Evolutionary conservation across 495 filamentous ascomycete species (phyloP), one percentile per base, ranked within the genome.

Genomic region (Penicillium mononematosum): DNA sequence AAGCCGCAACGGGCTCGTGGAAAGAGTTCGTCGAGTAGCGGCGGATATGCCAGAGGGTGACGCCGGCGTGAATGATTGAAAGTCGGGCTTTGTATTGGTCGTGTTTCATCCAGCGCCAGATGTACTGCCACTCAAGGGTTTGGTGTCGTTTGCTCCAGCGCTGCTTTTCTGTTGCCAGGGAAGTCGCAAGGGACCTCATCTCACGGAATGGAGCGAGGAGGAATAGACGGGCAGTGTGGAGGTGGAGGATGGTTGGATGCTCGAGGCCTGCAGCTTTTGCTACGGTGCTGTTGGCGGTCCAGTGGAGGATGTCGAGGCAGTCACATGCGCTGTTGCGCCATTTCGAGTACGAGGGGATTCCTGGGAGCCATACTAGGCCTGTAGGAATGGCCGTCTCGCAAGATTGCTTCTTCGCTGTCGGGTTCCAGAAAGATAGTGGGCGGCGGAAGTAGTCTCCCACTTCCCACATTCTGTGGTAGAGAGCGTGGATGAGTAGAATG

Each of bases 241-340:
- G 73, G 62, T 82, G 78, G 7, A 80, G 53, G 2, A 83, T 71
- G 10, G 77, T 80, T 5, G 81, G 76, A 53, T 79, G 79, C 53
- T 82, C 80, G 34, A 77, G 62, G 11, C 79, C 80, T 16, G 67
- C 70, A 20, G 75, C 73, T 58, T 72, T 74, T 1, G 74, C 71
- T 27, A 78, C 74, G 5, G 72, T 69, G 42, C 66, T 71, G 51
- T 81, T 81, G 19, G 79, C 79, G 16, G 71, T 70, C 81, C 81
- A 83, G 54, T 83, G 80, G 10, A 83, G 70, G 20, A 82, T 77
- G 55, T 83, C 81, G 16, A 83, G 56, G 47, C 74, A 79, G 59
- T 83, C 81, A 45, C 80, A 82, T 19, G 78, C 73, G 45, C 78
- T 77, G 59, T 83, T 83, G 27, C 79, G 74, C 81, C 81, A 83